Percentiles rank a stretch among this genome's conserved stretches.
These are phyloP conservation scores for Endoconidiophora laricicola DNA, from an alignment of 2,329 filamentous ascomycete species.

Conservation along the genomic window DNA sequence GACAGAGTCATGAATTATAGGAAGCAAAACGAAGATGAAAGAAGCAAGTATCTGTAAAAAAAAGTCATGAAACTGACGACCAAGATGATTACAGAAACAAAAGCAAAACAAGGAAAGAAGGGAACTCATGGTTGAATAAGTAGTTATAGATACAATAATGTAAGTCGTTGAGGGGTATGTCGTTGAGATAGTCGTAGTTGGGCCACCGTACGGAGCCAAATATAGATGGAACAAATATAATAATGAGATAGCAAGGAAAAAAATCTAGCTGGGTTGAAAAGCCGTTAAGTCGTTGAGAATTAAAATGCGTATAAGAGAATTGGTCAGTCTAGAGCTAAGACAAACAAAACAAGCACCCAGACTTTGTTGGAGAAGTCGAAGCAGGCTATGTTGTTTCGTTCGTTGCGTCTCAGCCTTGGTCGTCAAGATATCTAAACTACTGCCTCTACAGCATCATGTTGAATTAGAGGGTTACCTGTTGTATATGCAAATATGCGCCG, in stretches of 20 bases:
- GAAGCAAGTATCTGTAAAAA: no score
- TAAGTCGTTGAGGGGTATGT: slow-evolving; percentile 2
- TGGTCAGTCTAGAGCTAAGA: background rate
- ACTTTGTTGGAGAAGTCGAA: slow-evolving; percentile 11
- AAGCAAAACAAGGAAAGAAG: background rate
- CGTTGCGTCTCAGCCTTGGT: background rate
- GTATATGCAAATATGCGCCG: background rate
- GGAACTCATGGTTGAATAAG: slow-evolving; percentile 6
- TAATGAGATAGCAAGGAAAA: slow-evolving; percentile 4
- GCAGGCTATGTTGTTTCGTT: background rate
- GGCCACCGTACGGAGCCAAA: background rate
- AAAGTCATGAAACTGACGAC: background rate
- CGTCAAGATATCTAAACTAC: no score
- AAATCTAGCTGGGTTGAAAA: slow-evolving; percentile 13
- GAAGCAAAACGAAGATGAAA: no score
- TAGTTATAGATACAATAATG: slow-evolving; percentile 2
- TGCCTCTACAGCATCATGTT: slow-evolving; percentile 6
- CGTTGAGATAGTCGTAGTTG: slow-evolving; percentile 9
- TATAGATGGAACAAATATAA: background rate
- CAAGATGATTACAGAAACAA: background rate
- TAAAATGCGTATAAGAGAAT: slow-evolving; percentile 2
- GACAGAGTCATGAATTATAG: no score
- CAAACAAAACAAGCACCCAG: background rate
- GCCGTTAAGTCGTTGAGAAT: slow-evolving; percentile 13
- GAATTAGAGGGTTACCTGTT: slow-evolving; percentile 7